Percentiles rank a stretch among this genome's conserved stretches.
These are phyloP conservation scores for Malassezia psittaci DNA, from an alignment of 1,284 basidiomycete species.

Conservation along the genomic window DNA sequence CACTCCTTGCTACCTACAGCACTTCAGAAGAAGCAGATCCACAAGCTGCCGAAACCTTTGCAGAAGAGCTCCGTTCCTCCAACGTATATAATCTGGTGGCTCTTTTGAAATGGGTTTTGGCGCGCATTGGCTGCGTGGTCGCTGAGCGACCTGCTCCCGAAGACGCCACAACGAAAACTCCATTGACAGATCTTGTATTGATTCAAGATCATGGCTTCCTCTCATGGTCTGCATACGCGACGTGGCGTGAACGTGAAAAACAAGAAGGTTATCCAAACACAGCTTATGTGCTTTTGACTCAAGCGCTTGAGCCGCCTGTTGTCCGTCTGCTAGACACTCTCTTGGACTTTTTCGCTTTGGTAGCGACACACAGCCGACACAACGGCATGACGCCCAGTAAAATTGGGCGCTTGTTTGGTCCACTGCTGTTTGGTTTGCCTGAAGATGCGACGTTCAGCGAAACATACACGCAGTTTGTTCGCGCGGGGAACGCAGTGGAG, in stretches of 20 bases:
- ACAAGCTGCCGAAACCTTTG: constrained; percentile 16
- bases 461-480: constrained; percentile 39
- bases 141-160: constrained; percentile 25
- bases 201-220: constrained; percentile 44
- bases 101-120: constrained; percentile 45
- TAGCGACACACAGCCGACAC: constrained; percentile 38
- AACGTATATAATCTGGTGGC: constrained; percentile 42
- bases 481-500: constrained; percentile 41
- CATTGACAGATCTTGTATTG: constrained; percentile 30
- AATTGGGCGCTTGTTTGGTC: constrained; percentile 35
- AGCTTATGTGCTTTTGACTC: constrained; percentile 25
- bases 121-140: constrained; percentile 36
- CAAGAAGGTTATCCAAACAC: constrained; percentile 19
- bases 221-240: constrained; percentile 33
- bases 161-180: constrained; percentile 14
- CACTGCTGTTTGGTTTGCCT: constrained; percentile 40
- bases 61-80: constrained; percentile 36
- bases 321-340: constrained; percentile 30
- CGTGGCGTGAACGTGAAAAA: constrained; percentile 38
- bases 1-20: constrained; percentile 8
- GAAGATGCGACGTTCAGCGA: constrained; percentile 43
- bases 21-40: constrained; percentile 1
- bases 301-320: constrained; percentile 20
- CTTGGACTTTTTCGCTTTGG: constrained; percentile 41
- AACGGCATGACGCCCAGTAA: constrained; percentile 45